Conservation (phyloP, 106 monocot genomes). For the Posidonia australis region DNA sequence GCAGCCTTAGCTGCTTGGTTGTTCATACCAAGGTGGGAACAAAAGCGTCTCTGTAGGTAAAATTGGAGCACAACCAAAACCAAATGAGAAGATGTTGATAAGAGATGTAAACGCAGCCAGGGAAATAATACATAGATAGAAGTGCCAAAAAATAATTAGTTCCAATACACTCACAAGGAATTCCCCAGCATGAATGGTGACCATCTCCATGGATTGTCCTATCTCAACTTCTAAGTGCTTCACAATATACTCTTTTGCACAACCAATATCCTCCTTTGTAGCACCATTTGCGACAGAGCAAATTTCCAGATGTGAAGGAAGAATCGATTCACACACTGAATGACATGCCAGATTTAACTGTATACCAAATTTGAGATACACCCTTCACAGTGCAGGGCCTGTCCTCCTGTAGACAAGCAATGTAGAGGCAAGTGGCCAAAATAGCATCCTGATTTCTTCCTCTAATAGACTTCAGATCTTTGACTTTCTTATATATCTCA, state of each 20-base stretch:
- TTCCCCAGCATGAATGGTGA: constrained; percentile 56
- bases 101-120: too few species aligned
- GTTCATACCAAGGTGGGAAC: constrained; percentile 54
- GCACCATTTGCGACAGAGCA: constrained; percentile 59
- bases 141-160: too few species aligned
- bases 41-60: constrained; percentile 42
- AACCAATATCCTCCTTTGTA: constrained; percentile 63
- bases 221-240: constrained; percentile 56
- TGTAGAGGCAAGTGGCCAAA: constrained; percentile 50
- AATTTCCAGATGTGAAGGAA: constrained; percentile 25
- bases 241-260: constrained; percentile 57
- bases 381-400: constrained; percentile 55
- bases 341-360: neutral
- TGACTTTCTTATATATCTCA: constrained; percentile 58
- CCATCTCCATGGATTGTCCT: constrained; percentile 70
- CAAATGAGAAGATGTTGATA: too few species aligned
- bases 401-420: constrained; percentile 57
- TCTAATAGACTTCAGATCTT: constrained; percentile 32
- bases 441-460: constrained; percentile 66
- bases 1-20: constrained; percentile 56
- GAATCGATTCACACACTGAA: neutral
- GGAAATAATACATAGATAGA: too few species aligned
- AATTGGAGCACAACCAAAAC: neutral
- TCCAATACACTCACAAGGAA: constrained; percentile 29
- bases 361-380: constrained; percentile 5